Evolutionary conservation across 2,329 filamentous ascomycete species (phyloP).

Genomic region (Lachnellula hyalina): DNA sequence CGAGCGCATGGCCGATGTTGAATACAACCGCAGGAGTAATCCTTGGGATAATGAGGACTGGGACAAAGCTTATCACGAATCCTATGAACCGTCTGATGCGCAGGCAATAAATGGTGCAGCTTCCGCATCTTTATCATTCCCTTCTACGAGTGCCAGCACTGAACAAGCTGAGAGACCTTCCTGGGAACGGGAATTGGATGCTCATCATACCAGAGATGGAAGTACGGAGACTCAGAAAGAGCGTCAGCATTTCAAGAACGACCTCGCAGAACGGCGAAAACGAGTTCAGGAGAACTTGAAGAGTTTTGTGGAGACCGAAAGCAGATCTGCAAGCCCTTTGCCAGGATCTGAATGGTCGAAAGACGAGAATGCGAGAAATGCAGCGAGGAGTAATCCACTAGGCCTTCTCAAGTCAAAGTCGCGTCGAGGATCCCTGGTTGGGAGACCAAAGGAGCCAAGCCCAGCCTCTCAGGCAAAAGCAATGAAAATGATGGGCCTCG

Average conservation of each 20-base stretch:
- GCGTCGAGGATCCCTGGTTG: conserved; percentile 60
- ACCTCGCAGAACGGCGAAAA: conserved; percentile 64
- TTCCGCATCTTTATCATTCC: conserved; percentile 10
- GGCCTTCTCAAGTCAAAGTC: conserved; percentile 61
- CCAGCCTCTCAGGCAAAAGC: conserved; percentile 42
- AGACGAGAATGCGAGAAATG: conserved; percentile 17
- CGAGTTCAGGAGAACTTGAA: conserved; percentile 70
- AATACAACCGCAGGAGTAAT: conserved; percentile 36
- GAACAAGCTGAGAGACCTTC: conserved; percentile 14
- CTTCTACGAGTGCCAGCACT: conserved; percentile 13
- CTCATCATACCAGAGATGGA: conserved; percentile 39
- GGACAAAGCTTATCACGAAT: conserved; percentile 20
- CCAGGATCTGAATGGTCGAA: conserved; percentile 33
- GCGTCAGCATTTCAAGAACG: conserved; percentile 66
- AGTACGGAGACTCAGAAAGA: conserved; percentile 50
- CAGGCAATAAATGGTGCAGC: conserved; percentile 5
- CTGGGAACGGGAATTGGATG: conserved; percentile 28
- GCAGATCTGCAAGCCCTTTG: conserved; percentile 33
- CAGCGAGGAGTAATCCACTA: conserved; percentile 49
- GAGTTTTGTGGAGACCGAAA: conserved; percentile 61
- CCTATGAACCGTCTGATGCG: conserved; percentile 12
- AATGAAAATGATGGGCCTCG: conserved; percentile 57
- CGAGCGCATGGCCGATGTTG: conserved; percentile 25
- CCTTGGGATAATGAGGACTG: conserved; percentile 39
- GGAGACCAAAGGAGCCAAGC: conserved; percentile 37